A percentile compares a stretch with the other conserved stretches of the same genome.
Conservation (phyloP, 1,284 basidiomycete genomes). For the Phellinidium pouzarii region DNA sequence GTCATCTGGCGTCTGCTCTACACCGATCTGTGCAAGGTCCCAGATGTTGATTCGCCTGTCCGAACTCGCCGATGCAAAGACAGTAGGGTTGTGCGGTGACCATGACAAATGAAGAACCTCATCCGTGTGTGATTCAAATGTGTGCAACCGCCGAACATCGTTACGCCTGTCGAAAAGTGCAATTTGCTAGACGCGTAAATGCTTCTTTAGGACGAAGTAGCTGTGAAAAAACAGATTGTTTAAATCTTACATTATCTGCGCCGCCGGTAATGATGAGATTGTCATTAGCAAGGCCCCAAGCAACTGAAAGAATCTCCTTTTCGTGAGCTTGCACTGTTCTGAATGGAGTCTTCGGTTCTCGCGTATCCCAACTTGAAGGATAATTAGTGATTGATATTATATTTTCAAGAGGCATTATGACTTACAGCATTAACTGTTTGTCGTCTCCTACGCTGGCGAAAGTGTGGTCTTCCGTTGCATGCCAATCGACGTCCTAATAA, state of each 20-base stretch:
- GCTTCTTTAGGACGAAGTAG: conserved; percentile 1
- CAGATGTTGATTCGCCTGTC: conserved; percentile 94
- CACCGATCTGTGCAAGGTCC: conserved; percentile 90
- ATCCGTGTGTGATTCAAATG: conserved; percentile 90
- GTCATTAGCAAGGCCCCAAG: conserved; percentile 82
- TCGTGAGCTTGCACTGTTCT: conserved; percentile 82
- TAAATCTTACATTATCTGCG: conserved; percentile 72
- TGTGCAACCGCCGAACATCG: conserved; percentile 78
- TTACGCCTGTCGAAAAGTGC: conserved; percentile 86
- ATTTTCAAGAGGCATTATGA: conserved; percentile 19
- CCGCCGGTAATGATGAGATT: conserved; percentile 91
- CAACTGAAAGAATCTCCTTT: conserved; percentile 85
- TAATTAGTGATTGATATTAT: conserved; percentile 16
- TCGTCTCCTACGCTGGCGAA: conserved; percentile 99
- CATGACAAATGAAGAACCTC: conserved; percentile 93
- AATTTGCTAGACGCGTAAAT: conserved; percentile 56
- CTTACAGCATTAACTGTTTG: conserved; percentile 86
- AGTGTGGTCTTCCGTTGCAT: conserved; percentile 74
- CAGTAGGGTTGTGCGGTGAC: conserved; percentile 88
- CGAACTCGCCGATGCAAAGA: conserved; percentile 89
- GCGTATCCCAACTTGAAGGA: conserved; percentile 84
- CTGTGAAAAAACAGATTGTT: background rate
- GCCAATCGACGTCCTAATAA: conserved; percentile 99
- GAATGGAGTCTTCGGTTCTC: conserved; percentile 63
- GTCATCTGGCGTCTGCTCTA: conserved; percentile 96